Evolutionary conservation across 805 yeast genomes (phyloP).

Genomic region (Saturnispora zaruensis): DNA sequence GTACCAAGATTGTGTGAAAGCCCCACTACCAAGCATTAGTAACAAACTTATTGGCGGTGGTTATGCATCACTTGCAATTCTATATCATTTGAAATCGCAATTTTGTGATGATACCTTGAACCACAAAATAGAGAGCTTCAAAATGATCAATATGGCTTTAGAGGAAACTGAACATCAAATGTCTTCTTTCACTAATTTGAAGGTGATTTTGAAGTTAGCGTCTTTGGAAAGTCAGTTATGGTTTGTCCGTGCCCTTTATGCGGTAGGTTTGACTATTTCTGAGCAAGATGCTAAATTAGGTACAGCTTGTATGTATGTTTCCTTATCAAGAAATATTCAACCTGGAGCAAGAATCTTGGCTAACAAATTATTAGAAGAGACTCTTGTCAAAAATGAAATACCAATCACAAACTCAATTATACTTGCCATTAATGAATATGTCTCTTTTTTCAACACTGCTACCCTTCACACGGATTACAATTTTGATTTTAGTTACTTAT

Average conservation of each 20-base stretch:
- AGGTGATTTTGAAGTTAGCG: slow-evolving; percentile 42
- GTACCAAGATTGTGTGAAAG: slow-evolving; percentile 36
- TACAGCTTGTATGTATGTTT: slow-evolving; percentile 39
- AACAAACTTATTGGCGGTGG: slow-evolving; percentile 46
- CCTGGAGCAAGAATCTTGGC: slow-evolving; percentile 31
- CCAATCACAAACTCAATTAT: slow-evolving; percentile 38
- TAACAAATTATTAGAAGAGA: slow-evolving; percentile 24
- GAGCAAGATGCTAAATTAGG: slow-evolving; percentile 29
- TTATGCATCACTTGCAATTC: slow-evolving; percentile 35
- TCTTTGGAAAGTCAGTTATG: slow-evolving; percentile 40
- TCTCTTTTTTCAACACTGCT: slow-evolving; percentile 10
- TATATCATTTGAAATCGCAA: slow-evolving; percentile 16
- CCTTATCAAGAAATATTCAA: slow-evolving; percentile 34
- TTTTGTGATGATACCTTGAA: slow-evolving; percentile 8
- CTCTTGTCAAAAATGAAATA: slow-evolving; percentile 31
- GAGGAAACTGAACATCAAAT: slow-evolving; percentile 32
- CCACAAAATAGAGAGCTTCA: slow-evolving; percentile 20
- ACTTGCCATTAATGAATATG: slow-evolving; percentile 31
- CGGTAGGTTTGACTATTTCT: slow-evolving; percentile 22
- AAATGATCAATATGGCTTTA: slow-evolving; percentile 30
- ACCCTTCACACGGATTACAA: slow-evolving; percentile 14
- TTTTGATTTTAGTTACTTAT: slow-evolving; percentile 21
- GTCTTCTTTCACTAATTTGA: slow-evolving; percentile 39
- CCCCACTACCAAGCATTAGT: slow-evolving; percentile 48
- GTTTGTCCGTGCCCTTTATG: slow-evolving; percentile 40